Base-by-base conservation (phyloP, 2,329 filamentous ascomycete genomes). In the Dothistroma septosporum region DNA sequence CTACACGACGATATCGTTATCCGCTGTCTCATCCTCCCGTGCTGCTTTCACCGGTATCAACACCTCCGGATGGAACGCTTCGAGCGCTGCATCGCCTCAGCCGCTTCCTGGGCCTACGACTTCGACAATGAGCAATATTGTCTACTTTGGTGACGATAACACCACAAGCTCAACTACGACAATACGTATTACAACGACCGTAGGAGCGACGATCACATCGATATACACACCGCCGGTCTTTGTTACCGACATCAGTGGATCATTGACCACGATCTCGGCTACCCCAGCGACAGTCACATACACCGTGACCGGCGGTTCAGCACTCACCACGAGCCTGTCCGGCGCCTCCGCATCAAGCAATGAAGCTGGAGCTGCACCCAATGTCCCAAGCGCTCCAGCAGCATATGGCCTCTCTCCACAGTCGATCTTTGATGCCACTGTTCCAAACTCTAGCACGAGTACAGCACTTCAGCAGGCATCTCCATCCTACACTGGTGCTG, bases 151-250 rank as follows among this genome's bases (percentile, higher is more conserved):
- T 55, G 67, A 67, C 31, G 65, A 64, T 24, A 64, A 62, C 31
- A 60, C 62, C 35, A 70, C 68, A 1, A 70, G 66, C n/a, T 69
- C 64, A 2, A 72, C 69, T 6, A 68, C 61, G 52, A 70, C 66
- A 9, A 64, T 56, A 16, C 56, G 60, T 9, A 62, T 72, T 44
- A 72, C 69, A 3, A 69, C 68, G 1, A 72, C 69, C 1, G 48
- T 69, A 16, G 64, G 63, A 9, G 63, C 65, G 14, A 56, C 57
- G n/a, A 50, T 65, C 21, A 62, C 64, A 22, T 59, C 61, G 16
- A 65, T 61, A 3, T 31, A 65, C 44, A 47, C 41, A 16, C 53
- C 46, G 11, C 53, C 63, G 7, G 31, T 59, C 14, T 46, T 53
- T 44, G 41, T 58, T 16, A 49, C 57, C 9, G 57, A 57, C 4